These are phyloP conservation scores for Ophidiomyces ophidiicola DNA, from an alignment of 2,329 filamentous ascomycete genomes.

Conservation along the genomic window DNA sequence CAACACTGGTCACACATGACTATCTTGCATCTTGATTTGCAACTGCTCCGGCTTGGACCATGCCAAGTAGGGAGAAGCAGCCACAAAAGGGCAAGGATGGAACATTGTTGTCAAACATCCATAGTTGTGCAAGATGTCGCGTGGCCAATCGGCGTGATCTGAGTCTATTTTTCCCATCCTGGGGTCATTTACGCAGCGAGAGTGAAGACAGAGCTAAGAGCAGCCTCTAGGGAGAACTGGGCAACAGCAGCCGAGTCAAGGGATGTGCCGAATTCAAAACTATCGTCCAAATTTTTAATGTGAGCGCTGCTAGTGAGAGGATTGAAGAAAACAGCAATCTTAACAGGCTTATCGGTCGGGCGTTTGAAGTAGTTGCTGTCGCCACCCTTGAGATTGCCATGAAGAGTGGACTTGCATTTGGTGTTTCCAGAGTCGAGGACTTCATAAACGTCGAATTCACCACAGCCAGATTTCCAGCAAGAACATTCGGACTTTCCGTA, in stretches of 20 bases:
- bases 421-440: constrained; percentile 53
- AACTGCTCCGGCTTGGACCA: no score
- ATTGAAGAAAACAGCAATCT: constrained; percentile 52
- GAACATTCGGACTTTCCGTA: constrained; percentile 53
- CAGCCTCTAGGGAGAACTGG: constrained; percentile 8
- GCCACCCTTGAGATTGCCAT: constrained; percentile 46
- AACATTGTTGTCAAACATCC: no score
- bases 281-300: constrained; percentile 42
- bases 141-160: not conserved
- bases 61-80: no score
- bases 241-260: constrained; percentile 11
- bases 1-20: no score
- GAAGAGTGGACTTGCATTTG: constrained; percentile 59
- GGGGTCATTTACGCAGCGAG: not conserved
- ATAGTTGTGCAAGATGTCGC: not conserved
- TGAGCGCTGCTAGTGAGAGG: constrained; percentile 40
- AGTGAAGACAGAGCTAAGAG: constrained; percentile 13
- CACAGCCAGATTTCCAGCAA: constrained; percentile 59
- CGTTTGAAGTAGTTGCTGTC: constrained; percentile 61
- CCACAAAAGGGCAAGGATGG: no score
- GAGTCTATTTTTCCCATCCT: not conserved
- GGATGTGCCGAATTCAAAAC: constrained; percentile 17
- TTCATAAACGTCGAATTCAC: constrained; percentile 66
- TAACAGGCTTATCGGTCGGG: constrained; percentile 48
- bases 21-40: no score